phyloP scores from a whole-genome alignment of 495 filamentous ascomycete genomes.

The Penicillium nucicola region DNA sequence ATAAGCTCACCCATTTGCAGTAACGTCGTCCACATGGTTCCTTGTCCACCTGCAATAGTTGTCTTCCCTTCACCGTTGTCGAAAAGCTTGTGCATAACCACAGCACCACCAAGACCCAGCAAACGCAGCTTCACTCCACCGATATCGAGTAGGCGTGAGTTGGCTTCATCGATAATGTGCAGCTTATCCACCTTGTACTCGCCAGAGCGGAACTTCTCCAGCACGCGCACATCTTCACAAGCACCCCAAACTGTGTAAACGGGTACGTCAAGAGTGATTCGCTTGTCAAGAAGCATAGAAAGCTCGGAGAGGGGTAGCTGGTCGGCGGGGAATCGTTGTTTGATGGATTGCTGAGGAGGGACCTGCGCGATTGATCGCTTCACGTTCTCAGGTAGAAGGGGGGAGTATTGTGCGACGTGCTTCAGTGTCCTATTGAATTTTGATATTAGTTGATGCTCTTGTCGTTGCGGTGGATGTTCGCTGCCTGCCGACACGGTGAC shows the following conservation, averaged over 20 bases:
- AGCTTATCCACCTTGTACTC: slow-evolving; percentile 98
- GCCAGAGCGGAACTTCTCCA: slow-evolving; percentile 96
- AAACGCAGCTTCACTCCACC: slow-evolving; percentile 95
- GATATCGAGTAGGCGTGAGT: slow-evolving; percentile 88
- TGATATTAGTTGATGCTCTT: slow-evolving; percentile 15
- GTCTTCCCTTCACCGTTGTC: slow-evolving; percentile 98
- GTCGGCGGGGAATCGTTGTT: slow-evolving; percentile 72
- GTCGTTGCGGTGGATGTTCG: neutral
- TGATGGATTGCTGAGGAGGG: slow-evolving; percentile 63
- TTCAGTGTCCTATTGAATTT: slow-evolving; percentile 73
- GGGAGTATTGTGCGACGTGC: slow-evolving; percentile 98
- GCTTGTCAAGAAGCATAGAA: slow-evolving; percentile 83
- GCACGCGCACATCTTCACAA: slow-evolving; percentile 95
- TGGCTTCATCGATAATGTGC: slow-evolving; percentile 97
- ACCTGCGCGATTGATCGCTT: slow-evolving; percentile 80
- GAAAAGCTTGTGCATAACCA: slow-evolving; percentile 99
- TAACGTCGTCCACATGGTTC: slow-evolving; percentile 99
- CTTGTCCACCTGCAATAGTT: slow-evolving; percentile 96
- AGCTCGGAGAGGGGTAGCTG: slow-evolving; percentile 95
- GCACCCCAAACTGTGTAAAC: slow-evolving; percentile 99
- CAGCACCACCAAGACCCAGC: slow-evolving; percentile 89
- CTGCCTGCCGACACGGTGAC: slow-evolving; percentile 3
- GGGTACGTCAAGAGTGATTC: slow-evolving; percentile 85
- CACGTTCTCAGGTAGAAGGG: slow-evolving; percentile 78
- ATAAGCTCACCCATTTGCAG: slow-evolving; percentile 98